phyloP scores from a whole-genome alignment of 2,329 filamentous ascomycete species.

The Stagonosporopsis tanaceti region DNA sequence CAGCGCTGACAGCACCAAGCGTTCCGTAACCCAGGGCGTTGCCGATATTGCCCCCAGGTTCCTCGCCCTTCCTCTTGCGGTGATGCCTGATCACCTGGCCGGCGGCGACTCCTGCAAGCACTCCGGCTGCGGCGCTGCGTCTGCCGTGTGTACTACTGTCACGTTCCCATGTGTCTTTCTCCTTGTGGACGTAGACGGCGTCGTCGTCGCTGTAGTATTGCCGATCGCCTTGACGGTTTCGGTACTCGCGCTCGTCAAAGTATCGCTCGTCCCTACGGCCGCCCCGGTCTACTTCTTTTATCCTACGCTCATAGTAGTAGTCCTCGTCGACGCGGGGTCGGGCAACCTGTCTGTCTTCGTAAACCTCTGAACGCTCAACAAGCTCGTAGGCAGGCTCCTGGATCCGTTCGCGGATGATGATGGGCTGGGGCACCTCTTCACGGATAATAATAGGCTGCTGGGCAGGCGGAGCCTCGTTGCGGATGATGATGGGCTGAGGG shows the following conservation, averaged over 20 bases:
- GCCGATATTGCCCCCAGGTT: conserved; percentile 59
- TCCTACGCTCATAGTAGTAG: conserved; percentile 67
- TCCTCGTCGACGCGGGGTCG: conserved; percentile 62
- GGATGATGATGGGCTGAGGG: conserved; percentile 58
- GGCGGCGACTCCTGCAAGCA: conserved; percentile 66
- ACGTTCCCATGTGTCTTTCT: conserved; percentile 54
- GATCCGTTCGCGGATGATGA: conserved; percentile 57
- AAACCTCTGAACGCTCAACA: conserved; percentile 64
- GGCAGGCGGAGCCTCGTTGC: conserved; percentile 58
- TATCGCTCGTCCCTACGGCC: conserved; percentile 50
- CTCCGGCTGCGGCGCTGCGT: conserved; percentile 69
- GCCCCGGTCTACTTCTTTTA: conserved; percentile 62
- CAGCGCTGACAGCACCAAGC: conserved; percentile 67
- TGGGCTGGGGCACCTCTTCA: conserved; percentile 58
- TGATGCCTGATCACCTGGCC: conserved; percentile 67
- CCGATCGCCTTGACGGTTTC: conserved; percentile 52
- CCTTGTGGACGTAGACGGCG: conserved; percentile 66
- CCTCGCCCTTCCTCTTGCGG: conserved; percentile 63
- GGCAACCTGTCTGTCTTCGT: conserved; percentile 57
- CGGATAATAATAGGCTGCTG: conserved; percentile 65
- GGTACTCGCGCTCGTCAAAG: conserved; percentile 49
- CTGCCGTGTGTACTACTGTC: conserved; percentile 58
- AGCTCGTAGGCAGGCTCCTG: conserved; percentile 66
- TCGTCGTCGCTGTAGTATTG: conserved; percentile 68
- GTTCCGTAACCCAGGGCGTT: conserved; percentile 67